Conservation (phyloP, 805 yeast species). For the Torulaspora maleeae region DNA sequence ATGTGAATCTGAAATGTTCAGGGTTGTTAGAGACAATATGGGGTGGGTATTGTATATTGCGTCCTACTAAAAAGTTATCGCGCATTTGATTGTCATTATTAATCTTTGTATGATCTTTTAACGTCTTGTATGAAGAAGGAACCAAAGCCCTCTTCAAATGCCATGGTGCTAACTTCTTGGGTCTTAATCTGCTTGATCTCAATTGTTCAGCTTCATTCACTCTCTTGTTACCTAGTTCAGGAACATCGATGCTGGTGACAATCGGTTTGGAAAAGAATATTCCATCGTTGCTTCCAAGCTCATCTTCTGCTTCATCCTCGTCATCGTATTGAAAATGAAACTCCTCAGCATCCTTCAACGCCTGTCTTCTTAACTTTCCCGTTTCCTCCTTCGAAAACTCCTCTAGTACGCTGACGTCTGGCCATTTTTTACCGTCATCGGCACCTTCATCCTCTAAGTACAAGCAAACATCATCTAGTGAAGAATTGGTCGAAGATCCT, state of each 20-base stretch:
- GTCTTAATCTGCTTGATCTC: constrained; percentile 61
- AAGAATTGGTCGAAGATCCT: constrained; percentile 51
- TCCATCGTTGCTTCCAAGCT: constrained; percentile 21
- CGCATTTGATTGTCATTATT: constrained; percentile 17
- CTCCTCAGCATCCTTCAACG: constrained; percentile 37
- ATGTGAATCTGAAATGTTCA: constrained; percentile 74
- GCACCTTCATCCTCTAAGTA: constrained; percentile 56
- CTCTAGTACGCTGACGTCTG: constrained; percentile 69
- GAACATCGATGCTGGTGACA: constrained; percentile 42
- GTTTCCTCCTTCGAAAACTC: constrained; percentile 73
- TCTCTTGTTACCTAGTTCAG: constrained; percentile 39
- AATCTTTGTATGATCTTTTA: constrained; percentile 14
- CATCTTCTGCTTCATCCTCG: constrained; percentile 25
- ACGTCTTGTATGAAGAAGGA: constrained; percentile 8
- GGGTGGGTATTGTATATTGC: constrained; percentile 41
- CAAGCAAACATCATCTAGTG: constrained; percentile 88
- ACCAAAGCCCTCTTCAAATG: constrained; percentile 36
- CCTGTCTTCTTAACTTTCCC: constrained; percentile 43
- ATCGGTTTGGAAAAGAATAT: constrained; percentile 42
- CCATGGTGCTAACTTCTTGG: constrained; percentile 75
- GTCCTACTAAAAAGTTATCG: constrained; percentile 30
- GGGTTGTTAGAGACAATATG: constrained; percentile 44
- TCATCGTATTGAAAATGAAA: constrained; percentile 38
- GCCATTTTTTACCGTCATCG: constrained; percentile 54
- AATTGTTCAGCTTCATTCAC: constrained; percentile 54